Evolutionary conservation across 768 basidiomycete species (phyloP).

Genomic region (Termitomyces sp.): DNA sequence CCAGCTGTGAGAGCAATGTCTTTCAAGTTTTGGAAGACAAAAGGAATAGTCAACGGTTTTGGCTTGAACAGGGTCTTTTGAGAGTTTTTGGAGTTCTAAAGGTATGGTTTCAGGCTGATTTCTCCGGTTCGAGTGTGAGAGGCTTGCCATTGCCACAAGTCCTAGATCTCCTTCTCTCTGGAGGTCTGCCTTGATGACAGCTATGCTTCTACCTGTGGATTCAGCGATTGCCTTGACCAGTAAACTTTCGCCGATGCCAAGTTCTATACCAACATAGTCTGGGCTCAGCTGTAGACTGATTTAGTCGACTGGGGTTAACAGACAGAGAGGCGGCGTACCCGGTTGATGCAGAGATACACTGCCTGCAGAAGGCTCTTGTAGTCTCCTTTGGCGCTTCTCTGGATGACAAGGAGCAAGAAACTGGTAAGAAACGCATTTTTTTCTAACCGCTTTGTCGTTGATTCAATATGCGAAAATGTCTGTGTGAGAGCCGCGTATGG

Average conservation of each 20-base stretch:
- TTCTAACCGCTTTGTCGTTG: constrained; percentile 92
- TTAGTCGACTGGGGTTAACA: not conserved
- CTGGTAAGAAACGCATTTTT: constrained; percentile 87
- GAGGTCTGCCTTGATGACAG: constrained; percentile 84
- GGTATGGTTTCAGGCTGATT: not conserved
- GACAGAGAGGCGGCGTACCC: constrained; percentile 45
- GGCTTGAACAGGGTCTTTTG: constrained; percentile 95
- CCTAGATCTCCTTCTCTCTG: constrained; percentile 96
- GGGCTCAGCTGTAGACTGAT: constrained; percentile 68
- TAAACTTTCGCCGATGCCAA: constrained; percentile 94
- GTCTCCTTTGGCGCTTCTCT: constrained; percentile 74
- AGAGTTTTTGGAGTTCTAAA: constrained; percentile 85
- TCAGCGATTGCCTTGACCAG: constrained; percentile 94
- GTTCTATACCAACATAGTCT: constrained; percentile 91
- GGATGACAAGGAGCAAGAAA: constrained; percentile 87
- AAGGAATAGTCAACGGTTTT: constrained; percentile 82
- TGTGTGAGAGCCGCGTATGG: constrained; percentile 93
- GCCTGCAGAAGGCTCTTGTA: constrained; percentile 75
- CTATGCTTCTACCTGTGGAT: constrained; percentile 84
- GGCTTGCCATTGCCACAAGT: constrained; percentile 86
- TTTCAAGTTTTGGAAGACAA: constrained; percentile 84
- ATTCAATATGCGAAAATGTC: constrained; percentile 85
- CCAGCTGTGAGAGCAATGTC: constrained; percentile 89
- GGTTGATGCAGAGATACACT: constrained; percentile 95
- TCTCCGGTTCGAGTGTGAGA: not conserved